These are phyloP conservation scores for Gracilaria vermiculophylla DNA, from an alignment of 23 red algal genomes.

Conservation along the genomic window DNA sequence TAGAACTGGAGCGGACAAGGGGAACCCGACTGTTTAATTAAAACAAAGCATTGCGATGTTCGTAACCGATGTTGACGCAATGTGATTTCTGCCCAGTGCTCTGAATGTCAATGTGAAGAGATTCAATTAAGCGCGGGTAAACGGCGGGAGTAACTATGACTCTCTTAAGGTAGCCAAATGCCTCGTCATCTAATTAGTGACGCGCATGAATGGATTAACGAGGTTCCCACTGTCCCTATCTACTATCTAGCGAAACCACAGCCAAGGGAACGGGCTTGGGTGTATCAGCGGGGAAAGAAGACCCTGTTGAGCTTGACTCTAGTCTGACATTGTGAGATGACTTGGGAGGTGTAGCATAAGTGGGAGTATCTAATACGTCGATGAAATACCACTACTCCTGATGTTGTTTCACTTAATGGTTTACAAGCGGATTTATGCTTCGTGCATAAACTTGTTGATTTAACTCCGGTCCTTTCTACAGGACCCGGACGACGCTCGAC, in stretches of 20 bases:
- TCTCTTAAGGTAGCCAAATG: conserved; percentile 13
- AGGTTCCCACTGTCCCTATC: background rate
- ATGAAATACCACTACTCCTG: no score
- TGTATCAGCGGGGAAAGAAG: conserved; percentile 53
- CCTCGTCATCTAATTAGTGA: background rate
- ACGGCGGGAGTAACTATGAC: conserved; percentile 32
- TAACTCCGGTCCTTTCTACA: no score
- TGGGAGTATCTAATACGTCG: background rate
- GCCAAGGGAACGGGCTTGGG: conserved; percentile 43
- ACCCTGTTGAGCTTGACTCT: conserved; percentile 61
- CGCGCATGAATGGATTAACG: background rate
- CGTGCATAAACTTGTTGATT: no score
- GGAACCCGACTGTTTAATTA: conserved; percentile 37
- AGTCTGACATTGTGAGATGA: conserved; percentile 49
- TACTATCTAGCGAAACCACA: conserved; percentile 51
- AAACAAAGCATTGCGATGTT: conserved; percentile 28
- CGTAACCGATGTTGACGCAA: conserved; percentile 12
- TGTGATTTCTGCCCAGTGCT: conserved; percentile 33
- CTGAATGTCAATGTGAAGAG: conserved; percentile 30
- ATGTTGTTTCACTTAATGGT: no score
- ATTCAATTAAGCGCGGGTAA: conserved; percentile 33
- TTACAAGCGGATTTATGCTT: no score
- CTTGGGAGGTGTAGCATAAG: conserved; percentile 55
- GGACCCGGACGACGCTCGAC: no score
- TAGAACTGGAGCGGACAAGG: conserved; percentile 22